phyloP scores from a whole-genome alignment of 805 yeast species.

The Kazachstania bromeliacearum region DNA sequence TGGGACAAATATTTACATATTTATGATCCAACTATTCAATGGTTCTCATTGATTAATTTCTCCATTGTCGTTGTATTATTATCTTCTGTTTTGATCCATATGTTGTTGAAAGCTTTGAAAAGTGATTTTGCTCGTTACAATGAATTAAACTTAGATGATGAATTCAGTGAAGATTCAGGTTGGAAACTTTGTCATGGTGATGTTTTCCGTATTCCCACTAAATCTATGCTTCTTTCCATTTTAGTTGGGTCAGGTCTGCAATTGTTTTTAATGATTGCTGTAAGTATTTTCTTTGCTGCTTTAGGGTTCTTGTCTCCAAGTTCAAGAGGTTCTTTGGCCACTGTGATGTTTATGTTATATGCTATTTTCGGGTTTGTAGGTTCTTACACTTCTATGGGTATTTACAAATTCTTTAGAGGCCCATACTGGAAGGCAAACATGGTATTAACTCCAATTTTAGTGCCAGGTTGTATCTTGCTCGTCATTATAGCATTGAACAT shows the following conservation, averaged over 20 bases:
- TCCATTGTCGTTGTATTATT: slow-evolving; percentile 70
- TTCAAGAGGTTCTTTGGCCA: slow-evolving; percentile 85
- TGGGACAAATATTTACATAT: slow-evolving; percentile 96
- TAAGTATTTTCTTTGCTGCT: slow-evolving; percentile 72
- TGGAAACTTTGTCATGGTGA: slow-evolving; percentile 97
- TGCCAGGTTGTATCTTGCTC: slow-evolving; percentile 69
- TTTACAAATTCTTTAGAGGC: slow-evolving; percentile 87
- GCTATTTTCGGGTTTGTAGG: slow-evolving; percentile 76
- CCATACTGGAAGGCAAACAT: slow-evolving; percentile 82
- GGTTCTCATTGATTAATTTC: slow-evolving; percentile 88
- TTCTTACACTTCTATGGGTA: slow-evolving; percentile 75
- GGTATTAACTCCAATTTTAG: slow-evolving; percentile 69
- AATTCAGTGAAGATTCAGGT: slow-evolving; percentile 85
- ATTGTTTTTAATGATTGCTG: slow-evolving; percentile 62
- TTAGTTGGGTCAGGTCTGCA: slow-evolving; percentile 86
- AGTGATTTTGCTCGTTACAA: slow-evolving; percentile 83
- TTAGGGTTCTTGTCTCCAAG: slow-evolving; percentile 89
- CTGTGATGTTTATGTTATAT: slow-evolving; percentile 78
- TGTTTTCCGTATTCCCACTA: slow-evolving; percentile 76
- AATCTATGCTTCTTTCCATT: slow-evolving; percentile 63
- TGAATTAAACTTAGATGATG: slow-evolving; percentile 79
- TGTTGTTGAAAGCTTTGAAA: slow-evolving; percentile 67
- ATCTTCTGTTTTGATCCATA: slow-evolving; percentile 68
- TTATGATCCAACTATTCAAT: slow-evolving; percentile 86
- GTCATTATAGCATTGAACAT: slow-evolving; percentile 66